Evolutionary conservation across 106 monocot species (phyloP), one percentile per base, ranked within the genome.

Genomic region (Acorus calamus): DNA sequence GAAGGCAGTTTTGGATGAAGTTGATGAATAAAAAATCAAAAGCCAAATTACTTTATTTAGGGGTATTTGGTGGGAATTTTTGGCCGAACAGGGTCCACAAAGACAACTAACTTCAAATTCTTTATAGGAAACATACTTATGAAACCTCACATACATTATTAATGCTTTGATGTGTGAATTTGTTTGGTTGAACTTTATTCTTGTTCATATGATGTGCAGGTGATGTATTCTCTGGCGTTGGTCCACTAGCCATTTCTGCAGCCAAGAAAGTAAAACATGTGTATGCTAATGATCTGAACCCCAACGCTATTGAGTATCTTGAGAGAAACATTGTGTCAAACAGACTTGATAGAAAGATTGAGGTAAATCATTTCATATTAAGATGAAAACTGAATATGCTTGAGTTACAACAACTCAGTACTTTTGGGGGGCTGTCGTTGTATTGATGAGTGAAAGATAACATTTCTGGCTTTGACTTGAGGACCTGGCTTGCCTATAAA

Each of bases 271-370:
- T 92, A 48, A 88, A 81, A 63, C 67, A 81, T 68, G 98, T 92
- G 3, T 98, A 88, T 81, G 98, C 98, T 52, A 98, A 98, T 80
- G 98, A 98, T 76, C 62, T 98, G 59, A 98, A 98, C 60, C 92
- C 92, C 14, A 66, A 4, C 72, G 91, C 98, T 46, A 87, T 98
- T 44, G 98, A 98, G 42, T 98, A 92, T 73, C 74, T 98, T 59
- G 83, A 85, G 63, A 80, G 85, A 77, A 98, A 98, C 62, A 62
- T 92, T 49, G 78, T 92, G 67, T 85, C 83, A 64, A 98, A 88
- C 77, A 98, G 74, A 71, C 79, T 98, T 47, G 92, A 92, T 13
- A 88, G 79, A 61, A 98, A 98, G 79, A 80, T 88, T 63, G 65
- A 90, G 87, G 94, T 94, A 77, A 55, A 44, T 60, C 7, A 11